Base-by-base conservation (phyloP, 208 protist species). In the Leishmania mexicana region DNA sequence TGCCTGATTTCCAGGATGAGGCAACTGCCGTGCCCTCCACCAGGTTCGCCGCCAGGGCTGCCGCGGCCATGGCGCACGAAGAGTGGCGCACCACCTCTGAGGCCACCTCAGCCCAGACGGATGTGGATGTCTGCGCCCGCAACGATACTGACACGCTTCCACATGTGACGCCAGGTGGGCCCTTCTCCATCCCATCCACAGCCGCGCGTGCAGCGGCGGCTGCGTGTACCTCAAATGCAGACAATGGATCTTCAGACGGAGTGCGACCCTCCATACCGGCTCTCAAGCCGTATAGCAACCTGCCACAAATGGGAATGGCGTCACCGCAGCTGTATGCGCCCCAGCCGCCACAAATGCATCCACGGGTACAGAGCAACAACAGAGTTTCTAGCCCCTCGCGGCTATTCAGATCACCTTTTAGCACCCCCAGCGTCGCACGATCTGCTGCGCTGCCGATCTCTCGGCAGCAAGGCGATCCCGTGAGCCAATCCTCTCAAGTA, bases 1-100 rank as follows among this genome's bases (percentile, higher is more conserved):
- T 98, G 11, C 95, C 95, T 3, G 76, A 79, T 19, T 57, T 84
- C 21, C 72, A 90, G 19, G 58, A 92, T n/a, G 71, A 76, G 19
- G 68, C 81, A 31, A 60, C 78, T 51, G 67, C 80, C 42, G 10
- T 67, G 6, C 35, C 53, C 1, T 58, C 85, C 21, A 42, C 35
- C 40, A 17, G 51, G 49, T 81, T 80, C 1, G 84, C 79, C 2
- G 84, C 65, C 35, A 57, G 65, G 58, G 84, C 84, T 7, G 84
- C 84, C 7, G 83, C 73, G 6, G 76, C 84, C 10, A 80, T 76
- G 4, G 84, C 84, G 68, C 74, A 78, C 19, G 57, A 67, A 28
- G 76, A 76, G 31, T n/a, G 72, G 13, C 76, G 21, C 1, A 57
- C 31, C 5, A 21, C 47, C 53, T 80, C 81, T n/a, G 51, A 71